Evolutionary conservation across 768 basidiomycete genomes (phyloP).

Genomic region (Boletus reticuloceps): DNA sequence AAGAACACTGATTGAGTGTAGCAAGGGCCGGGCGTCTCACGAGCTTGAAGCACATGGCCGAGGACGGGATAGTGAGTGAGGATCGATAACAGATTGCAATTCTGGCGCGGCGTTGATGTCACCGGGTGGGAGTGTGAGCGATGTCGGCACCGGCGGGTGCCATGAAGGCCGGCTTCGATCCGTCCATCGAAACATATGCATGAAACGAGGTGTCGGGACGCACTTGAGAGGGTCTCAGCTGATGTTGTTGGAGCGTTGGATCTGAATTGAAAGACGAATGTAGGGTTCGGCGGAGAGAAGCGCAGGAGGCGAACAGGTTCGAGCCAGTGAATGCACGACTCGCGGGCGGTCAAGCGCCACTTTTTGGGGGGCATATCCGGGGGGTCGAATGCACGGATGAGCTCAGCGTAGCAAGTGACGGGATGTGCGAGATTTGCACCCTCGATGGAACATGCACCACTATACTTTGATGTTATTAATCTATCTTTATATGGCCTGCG

Average conservation of each 20-base stretch:
- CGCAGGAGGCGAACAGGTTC: background rate
- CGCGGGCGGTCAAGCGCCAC: background rate
- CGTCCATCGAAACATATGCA: conserved; percentile 7
- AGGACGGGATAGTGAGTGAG: background rate
- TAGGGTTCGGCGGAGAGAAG: conserved; percentile 3
- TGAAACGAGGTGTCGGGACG: conserved; percentile 19
- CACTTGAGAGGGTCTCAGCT: conserved; percentile 14
- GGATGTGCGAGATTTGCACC: conserved; percentile 9
- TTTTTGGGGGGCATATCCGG: background rate
- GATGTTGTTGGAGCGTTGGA: background rate
- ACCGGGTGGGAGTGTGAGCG: conserved; percentile 4
- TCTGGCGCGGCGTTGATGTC: conserved; percentile 1
- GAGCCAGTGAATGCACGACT: background rate
- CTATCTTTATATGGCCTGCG: conserved; percentile 9
- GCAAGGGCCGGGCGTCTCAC: background rate
- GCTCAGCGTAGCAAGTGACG: no score
- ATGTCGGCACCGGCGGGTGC: conserved; percentile 1
- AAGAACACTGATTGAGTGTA: no score
- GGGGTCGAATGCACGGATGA: no score
- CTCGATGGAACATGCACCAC: background rate
- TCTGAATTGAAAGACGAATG: conserved; percentile 1
- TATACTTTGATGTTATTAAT: conserved; percentile 10
- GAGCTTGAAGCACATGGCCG: background rate
- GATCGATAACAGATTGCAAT: conserved; percentile 2
- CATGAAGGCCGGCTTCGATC: conserved; percentile 14